Percentiles rank a stretch among this genome's conserved stretches.
phyloP scores from a whole-genome alignment of 805 yeast species.

The Candida golubevii region DNA sequence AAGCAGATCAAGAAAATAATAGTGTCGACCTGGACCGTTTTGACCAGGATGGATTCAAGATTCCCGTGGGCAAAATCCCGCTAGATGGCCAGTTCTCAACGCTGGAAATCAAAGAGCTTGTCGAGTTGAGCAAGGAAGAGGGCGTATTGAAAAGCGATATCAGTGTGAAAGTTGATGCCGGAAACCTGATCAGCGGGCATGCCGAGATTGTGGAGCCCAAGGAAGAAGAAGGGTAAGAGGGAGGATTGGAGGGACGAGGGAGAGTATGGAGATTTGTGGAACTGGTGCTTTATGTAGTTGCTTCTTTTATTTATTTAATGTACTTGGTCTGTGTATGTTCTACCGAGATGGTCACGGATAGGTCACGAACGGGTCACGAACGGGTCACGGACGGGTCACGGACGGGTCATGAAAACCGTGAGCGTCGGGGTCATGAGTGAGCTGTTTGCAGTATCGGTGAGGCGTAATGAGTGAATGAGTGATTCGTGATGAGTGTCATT shows the following conservation, averaged over 20 bases:
- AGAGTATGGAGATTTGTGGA: background rate
- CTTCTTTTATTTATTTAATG: background rate
- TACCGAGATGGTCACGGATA: too few relatives aligned
- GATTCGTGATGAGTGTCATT: too few relatives aligned
- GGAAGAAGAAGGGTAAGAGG: background rate
- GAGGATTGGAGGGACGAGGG: background rate
- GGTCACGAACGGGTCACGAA: too few relatives aligned
- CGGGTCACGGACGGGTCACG: too few relatives aligned
- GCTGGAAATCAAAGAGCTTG: conserved; percentile 27
- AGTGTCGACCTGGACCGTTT: conserved; percentile 4
- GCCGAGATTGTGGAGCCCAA: conserved; percentile 22
- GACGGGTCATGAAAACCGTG: too few relatives aligned
- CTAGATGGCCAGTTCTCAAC: conserved; percentile 40
- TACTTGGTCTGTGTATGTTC: background rate
- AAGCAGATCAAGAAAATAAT: background rate
- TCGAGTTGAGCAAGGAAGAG: conserved; percentile 28
- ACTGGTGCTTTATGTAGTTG: background rate
- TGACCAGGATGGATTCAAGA: conserved; percentile 34
- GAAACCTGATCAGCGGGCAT: conserved; percentile 27
- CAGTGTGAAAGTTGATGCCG: conserved; percentile 23
- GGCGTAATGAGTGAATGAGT: too few relatives aligned
- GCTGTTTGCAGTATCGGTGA: too few relatives aligned
- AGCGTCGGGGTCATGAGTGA: too few relatives aligned
- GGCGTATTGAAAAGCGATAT: conserved; percentile 26
- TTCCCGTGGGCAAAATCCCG: conserved; percentile 37